A percentile compares a stretch with the other conserved stretches of the same genome.
Conservation (phyloP, 495 filamentous ascomycete genomes). For the Hypoxylon crocopeplum region DNA sequence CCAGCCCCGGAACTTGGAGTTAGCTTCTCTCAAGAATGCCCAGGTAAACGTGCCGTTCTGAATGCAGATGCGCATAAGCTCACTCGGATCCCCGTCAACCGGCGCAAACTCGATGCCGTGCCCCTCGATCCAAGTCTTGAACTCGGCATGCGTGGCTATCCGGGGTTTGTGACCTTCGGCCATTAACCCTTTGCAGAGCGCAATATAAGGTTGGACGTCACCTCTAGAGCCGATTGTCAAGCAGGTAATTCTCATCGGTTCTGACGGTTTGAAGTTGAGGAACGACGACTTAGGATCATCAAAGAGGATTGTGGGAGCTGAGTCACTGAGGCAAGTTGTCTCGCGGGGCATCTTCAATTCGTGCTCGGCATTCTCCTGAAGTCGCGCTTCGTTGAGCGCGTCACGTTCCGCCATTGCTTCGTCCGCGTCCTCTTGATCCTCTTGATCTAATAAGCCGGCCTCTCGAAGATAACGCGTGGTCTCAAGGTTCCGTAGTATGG, state of each 20-base stretch:
- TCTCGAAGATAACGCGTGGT: slow-evolving; percentile 74
- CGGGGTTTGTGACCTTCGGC: slow-evolving; percentile 85
- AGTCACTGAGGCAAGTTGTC: slow-evolving; percentile 57
- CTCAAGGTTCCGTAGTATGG: slow-evolving; percentile 77
- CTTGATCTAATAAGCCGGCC: slow-evolving; percentile 69
- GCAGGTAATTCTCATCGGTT: slow-evolving; percentile 87
- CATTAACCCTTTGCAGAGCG: slow-evolving; percentile 87
- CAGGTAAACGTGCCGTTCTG: slow-evolving; percentile 98
- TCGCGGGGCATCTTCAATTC: slow-evolving; percentile 64
- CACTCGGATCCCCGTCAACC: slow-evolving; percentile 89
- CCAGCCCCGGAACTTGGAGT: slow-evolving; percentile 90
- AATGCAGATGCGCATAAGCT: slow-evolving; percentile 94
- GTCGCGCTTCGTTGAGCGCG: slow-evolving; percentile 78
- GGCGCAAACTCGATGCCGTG: slow-evolving; percentile 92
- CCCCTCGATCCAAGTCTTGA: slow-evolving; percentile 83
- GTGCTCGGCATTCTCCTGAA: slow-evolving; percentile 64
- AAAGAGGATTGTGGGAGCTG: slow-evolving; percentile 76
- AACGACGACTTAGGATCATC: slow-evolving; percentile 93
- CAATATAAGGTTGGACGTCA: slow-evolving; percentile 97
- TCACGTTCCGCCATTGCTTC: slow-evolving; percentile 83
- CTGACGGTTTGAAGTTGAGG: slow-evolving; percentile 88
- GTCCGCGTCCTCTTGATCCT: slow-evolving; percentile 74
- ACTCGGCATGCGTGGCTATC: slow-evolving; percentile 93
- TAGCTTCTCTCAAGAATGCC: slow-evolving; percentile 86
- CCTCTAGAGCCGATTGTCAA: slow-evolving; percentile 95